Evolutionary conservation across 2,329 filamentous ascomycete genomes (phyloP).

Genomic region (Exserohilum rostratum): DNA sequence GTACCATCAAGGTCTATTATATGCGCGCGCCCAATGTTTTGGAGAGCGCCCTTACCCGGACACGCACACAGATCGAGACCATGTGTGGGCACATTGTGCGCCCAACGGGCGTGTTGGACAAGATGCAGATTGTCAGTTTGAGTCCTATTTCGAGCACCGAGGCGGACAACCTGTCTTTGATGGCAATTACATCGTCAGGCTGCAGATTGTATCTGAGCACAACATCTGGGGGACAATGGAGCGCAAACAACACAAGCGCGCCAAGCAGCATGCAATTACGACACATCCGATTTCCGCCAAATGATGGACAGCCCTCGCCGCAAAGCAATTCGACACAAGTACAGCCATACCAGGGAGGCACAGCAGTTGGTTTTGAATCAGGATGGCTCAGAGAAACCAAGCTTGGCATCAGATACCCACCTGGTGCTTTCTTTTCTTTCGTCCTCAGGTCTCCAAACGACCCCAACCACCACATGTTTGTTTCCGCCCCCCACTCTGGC

Average conservation of each 20-base stretch:
- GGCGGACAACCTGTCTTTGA: slow-evolving; percentile 81
- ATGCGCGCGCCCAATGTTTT: slow-evolving; percentile 68
- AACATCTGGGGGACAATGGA: slow-evolving; percentile 72
- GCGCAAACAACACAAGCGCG: slow-evolving; percentile 66
- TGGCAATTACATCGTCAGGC: slow-evolving; percentile 88
- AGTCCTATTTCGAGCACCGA: slow-evolving; percentile 81
- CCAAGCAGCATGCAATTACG: slow-evolving; percentile 98
- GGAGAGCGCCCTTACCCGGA: slow-evolving; percentile 62
- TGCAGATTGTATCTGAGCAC: slow-evolving; percentile 92
- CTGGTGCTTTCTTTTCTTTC: slow-evolving; percentile 91
- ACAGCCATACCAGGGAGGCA: slow-evolving; percentile 37
- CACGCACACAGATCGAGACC: slow-evolving; percentile 60
- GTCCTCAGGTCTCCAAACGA: slow-evolving; percentile 67
- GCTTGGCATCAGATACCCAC: slow-evolving; percentile 70
- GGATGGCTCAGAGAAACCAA: slow-evolving; percentile 44
- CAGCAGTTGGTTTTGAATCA: slow-evolving; percentile 38
- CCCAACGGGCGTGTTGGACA: slow-evolving; percentile 69
- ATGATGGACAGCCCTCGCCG: slow-evolving; percentile 33
- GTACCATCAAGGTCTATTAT: slow-evolving; percentile 89
- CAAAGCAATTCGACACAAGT: slow-evolving; percentile 35
- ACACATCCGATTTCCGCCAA: slow-evolving; percentile 91
- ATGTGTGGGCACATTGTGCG: slow-evolving; percentile 86
- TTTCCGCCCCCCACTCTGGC: slow-evolving; percentile 86
- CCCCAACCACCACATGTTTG: slow-evolving; percentile 73
- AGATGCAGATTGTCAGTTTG: slow-evolving; percentile 79